These are phyloP conservation scores for Pistacia vera DNA, from an alignment of 345 rosid genomes.

Conservation along the genomic window DNA sequence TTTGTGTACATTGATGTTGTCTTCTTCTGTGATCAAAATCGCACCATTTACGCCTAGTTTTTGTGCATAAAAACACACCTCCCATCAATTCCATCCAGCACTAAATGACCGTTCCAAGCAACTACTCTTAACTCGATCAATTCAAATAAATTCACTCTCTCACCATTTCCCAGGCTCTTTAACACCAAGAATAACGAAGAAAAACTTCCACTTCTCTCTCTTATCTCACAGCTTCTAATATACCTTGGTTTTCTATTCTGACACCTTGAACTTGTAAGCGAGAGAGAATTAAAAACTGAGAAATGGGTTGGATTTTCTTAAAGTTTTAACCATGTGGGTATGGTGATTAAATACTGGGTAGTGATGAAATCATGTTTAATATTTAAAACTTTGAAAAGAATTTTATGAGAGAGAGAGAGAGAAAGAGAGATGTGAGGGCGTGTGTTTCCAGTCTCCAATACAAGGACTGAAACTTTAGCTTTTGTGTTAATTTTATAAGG, in stretches of 20 bases:
- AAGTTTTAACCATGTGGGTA: slow-evolving; percentile 69
- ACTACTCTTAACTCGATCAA: slow-evolving; percentile 21
- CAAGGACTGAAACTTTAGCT: slow-evolving; percentile 65
- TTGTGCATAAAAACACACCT: slow-evolving; percentile 41
- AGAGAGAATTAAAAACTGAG: slow-evolving; percentile 22
- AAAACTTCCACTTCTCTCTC: slow-evolving; percentile 20
- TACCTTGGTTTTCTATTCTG: slow-evolving; percentile 39
- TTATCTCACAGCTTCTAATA: slow-evolving; percentile 35
- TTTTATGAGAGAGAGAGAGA: slow-evolving; percentile 1
- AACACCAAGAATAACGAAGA: slow-evolving; percentile 21
- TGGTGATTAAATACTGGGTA: slow-evolving; percentile 60
- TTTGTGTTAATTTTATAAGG: slow-evolving; percentile 42
- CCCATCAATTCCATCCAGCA: slow-evolving; percentile 47
- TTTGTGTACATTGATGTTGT: slow-evolving; percentile 43
- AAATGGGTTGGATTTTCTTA: slow-evolving; percentile 50
- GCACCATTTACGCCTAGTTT: slow-evolving; percentile 52
- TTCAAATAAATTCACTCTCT: slow-evolving; percentile 28
- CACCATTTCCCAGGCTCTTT: slow-evolving; percentile 47
- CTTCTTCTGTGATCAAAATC: slow-evolving; percentile 55
- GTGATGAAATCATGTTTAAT: slow-evolving; percentile 64
- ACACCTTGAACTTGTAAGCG: slow-evolving; percentile 34
- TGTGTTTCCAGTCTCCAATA: slow-evolving; percentile 58
- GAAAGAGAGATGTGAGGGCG: slow-evolving; percentile 23
- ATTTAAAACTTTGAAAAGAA: slow-evolving; percentile 9
- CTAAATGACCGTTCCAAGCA: slow-evolving; percentile 37